Percentiles rank a stretch among this genome's conserved stretches.
Evolutionary conservation across 257 asterid species (phyloP).

Genomic region (Penstemon barbatus): DNA sequence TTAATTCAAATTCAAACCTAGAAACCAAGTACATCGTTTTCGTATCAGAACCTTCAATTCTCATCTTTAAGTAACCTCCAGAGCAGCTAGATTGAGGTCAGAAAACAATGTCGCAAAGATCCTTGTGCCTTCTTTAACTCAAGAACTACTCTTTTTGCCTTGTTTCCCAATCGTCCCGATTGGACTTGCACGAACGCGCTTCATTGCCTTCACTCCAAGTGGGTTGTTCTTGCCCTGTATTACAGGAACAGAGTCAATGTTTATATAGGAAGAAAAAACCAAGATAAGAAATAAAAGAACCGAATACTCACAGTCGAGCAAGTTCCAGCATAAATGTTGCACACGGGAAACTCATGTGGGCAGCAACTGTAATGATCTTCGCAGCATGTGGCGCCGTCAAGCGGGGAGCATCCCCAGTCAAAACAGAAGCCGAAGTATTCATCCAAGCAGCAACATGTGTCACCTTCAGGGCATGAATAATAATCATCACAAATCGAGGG

Average conservation of each 20-base stretch:
- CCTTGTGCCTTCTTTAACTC: neutral
- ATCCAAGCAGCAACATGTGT: conserved; percentile 63
- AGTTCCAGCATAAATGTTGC: conserved; percentile 49
- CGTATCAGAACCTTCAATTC: too few species aligned
- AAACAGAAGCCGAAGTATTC: conserved; percentile 41
- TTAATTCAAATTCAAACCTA: too few species aligned
- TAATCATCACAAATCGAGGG: conserved; percentile 50
- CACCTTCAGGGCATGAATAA: conserved; percentile 43
- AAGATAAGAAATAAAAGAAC: neutral
- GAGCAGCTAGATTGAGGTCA: too few species aligned
- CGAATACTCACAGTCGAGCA: conserved; percentile 47
- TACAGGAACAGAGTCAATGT: neutral
- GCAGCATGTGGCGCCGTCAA: conserved; percentile 64
- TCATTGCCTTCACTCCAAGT: conserved; percentile 67
- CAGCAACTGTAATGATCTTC: conserved; percentile 67
- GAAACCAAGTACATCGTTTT: too few species aligned
- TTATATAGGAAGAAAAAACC: neutral
- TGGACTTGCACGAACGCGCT: conserved; percentile 57
- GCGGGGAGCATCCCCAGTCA: conserved; percentile 72
- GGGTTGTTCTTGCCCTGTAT: conserved; percentile 67
- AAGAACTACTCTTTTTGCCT: conserved; percentile 41
- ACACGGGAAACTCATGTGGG: conserved; percentile 66
- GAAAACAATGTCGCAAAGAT: too few species aligned
- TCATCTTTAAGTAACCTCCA: too few species aligned
- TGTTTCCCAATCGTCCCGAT: conserved; percentile 33